Evolutionary conservation across 2,329 filamentous ascomycete species (phyloP), one percentile per base, ranked within the genome.

Genomic region (Sporothrix curviconia): DNA sequence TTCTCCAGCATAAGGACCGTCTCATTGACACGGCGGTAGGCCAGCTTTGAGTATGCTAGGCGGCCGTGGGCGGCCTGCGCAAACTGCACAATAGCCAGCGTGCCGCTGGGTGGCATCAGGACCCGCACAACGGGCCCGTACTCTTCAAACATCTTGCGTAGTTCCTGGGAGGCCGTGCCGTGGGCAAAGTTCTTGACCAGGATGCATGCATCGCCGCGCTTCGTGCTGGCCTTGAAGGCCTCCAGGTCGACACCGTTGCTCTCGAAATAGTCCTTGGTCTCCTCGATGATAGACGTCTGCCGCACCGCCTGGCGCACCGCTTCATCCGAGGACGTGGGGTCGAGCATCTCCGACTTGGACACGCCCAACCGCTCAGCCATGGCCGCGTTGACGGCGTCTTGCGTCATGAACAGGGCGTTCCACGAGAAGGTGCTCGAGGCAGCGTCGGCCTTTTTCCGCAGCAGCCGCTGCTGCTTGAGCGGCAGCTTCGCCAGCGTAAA

Each of bases 331-430:
- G 90, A 96, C 4, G 92, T 96, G n/a, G 92, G 94, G 72, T 99
- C 92, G 46, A 99, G 79, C 58, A 99, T 74, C 66, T 96, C 91
- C 11, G 90, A 86, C 76, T 99, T 99, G 56, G 88, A 87, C 58
- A 99, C 83, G 47, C 92, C 92, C 58, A 99, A 79, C 55, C 92
- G 87, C 67, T 86, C 84, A 49, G 94, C 90, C 60, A 96, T 84
- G 6, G 92, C 95, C 50, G 89, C 85, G 73, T 96, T 92, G 54
- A 99, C 91, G 52, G 94, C 90, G 75, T 99, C 92, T 74, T 90
- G 88, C 72, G 88, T 96, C 89, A 99, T 95, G 72, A 94, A 99
- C n/a, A 99, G 78, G n/a, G 92, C 92, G 76, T 99, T 99, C 94
- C 94, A 99, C 70, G 92, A 96, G 74, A 97, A 97, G 1, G 82